Evolutionary conservation across 148 eudicot genomes (phyloP), one percentile per base, ranked within the genome.

Genomic region (Suaeda aralocaspica): DNA sequence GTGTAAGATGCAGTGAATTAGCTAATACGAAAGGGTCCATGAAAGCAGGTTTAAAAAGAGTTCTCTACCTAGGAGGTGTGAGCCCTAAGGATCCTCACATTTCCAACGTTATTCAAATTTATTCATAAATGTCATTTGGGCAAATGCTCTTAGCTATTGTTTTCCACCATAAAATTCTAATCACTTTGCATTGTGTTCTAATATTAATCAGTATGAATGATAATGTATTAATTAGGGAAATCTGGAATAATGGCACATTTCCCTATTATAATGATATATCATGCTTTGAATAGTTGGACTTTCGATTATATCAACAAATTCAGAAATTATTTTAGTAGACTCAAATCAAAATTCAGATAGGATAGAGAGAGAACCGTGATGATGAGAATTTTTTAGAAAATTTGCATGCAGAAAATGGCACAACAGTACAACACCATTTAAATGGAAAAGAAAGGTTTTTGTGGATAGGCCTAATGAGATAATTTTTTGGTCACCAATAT

Each of bases 1-100:
- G 66, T 15, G 28, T 62, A 30, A 18, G 63, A 39, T 62, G 45
- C 28, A 34, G 8, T 2, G 46, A 39, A 36, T 39, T 62, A 18
- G 28, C 16, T 10, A 26, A 31, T 60, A 31, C 18, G 15, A 8
- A 8, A 60, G 34, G 25, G 13, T 4, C 1, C 9, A 29, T 1
- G 16, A 30, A 29, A 25, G 11, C n/a, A 11, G 8, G 25, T 4
- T 9, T 9, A 4, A 2, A 7, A 16, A 31, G 1, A 59, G 63
- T 31, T 31, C 41, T 29, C 63, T 5, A 57, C 30, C 0, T 59
- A 19, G 8, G 41, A 59, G 16, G 2, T 59, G 63, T 59, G 63
- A 59, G 66, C 14, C 9, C 42, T 59, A n/a, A 18, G 14, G 48
- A 62, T 39, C 67, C 67, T 63, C 48, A 41, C 41, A 3, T 63